Evolutionary conservation across 768 basidiomycete genomes (phyloP), one percentile per base, ranked within the genome.

Genomic region (Piloderma croceum): DNA sequence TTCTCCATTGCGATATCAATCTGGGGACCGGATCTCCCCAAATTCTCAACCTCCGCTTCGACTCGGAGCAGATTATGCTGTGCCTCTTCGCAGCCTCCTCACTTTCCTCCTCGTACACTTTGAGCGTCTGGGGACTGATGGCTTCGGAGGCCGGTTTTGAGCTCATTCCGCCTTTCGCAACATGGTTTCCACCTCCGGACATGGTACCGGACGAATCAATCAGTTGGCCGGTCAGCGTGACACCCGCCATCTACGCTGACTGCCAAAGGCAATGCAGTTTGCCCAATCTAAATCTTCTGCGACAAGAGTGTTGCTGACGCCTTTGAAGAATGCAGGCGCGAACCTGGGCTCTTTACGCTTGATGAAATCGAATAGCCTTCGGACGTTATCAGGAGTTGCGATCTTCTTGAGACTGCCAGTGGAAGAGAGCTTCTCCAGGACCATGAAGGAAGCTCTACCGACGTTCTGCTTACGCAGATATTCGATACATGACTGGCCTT

Each of bases 131-230:
- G 2, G 91, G 90, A 7, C 79, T 69, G 5, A 96, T 84, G 3
- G 76, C 70, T 37, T 94, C 90, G 6, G 81, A 69, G 1, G 84
- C 76, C 15, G 89, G 68, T 62, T 91, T 96, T 24, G 87, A 89
- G 64, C 87, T 92, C 94, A 98, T 98, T 1, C 78, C 84, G 10
- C 96, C 96, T 13, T 78, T 72, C 5, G 73, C 65, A 5, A 83
- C 83, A 13, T 79, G 72, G 6, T 68, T 79, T 1, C 96, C 96
- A 52, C 94, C 94, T 25, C 93, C 94, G 12, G 92, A 92, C 90
- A 97, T 98, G 1, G 92, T 90, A 44, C 96, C 96, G 0, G 89
- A 92, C 0, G 85, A 77, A 57, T 98, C 94, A 47, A 98, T 97
- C 43, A 99, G 64, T 57, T 94, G 87, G 0, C 96, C 96, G 4